Base-by-base conservation (phyloP, 208 protist species). In the Tritrichomonas musculus region DNA sequence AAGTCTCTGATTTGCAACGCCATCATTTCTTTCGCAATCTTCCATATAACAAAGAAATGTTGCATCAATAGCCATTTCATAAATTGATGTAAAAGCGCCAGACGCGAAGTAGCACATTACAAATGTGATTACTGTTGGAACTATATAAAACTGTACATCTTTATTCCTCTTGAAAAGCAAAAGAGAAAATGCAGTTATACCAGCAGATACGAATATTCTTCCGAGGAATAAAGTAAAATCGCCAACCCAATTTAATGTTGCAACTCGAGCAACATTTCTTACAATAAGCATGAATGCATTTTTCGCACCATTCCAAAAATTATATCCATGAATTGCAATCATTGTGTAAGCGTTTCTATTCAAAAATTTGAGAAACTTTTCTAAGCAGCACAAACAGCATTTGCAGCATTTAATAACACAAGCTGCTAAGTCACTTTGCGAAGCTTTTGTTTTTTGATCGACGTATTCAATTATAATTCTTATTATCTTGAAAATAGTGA, bases 31-130 rank as follows among this genome's bases (percentile, higher is more conserved):
- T 36, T 88, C 77, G 20, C 20, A 25, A 57, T 88, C 77, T 36
- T 88, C 77, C 41, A 88, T 53, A 20, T 57, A 88, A 47, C 77
- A 88, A 39, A 88, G 77, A 47, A 88, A 88, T 27, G 47, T 88
- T 60, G 77, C 25, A 33, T 88, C 77, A 39, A 88, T 88, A 39
- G n/a, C 47, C 41, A 88, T 88, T 57, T 88, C 77, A 47, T 57
- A 88, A 25, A 88, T 33, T 9, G 27, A 11, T 39, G 77, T 88
- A 20, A 88, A 88, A 13, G 47, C 47, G 30, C 77, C 77, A 60
- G 47, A 60, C n/a, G 47, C 77, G 17, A 88, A 41, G 77, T 53
- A 88, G 9, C 17, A 57, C 11, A 53, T 22, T 39, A 88, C 30
- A 39, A 88, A 57, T 39, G 57, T 47, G 57, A 88, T 49, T 20